Base-by-base conservation (phyloP, 2,329 filamentous ascomycete genomes). In the Epichloe glyceriae region DNA sequence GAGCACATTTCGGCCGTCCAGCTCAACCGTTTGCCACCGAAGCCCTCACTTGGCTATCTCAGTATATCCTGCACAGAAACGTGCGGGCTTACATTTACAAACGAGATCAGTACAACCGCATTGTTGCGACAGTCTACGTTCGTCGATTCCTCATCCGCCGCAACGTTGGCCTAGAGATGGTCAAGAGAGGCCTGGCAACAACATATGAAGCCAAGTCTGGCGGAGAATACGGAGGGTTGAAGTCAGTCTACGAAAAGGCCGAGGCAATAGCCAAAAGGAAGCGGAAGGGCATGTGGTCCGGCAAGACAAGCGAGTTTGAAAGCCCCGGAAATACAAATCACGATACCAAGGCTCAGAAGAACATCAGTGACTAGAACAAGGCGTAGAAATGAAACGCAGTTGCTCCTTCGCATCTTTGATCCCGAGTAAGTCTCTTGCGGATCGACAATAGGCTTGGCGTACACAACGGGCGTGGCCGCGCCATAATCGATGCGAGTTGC, bases 161-260 rank as follows among this genome's bases (percentile, higher is more conserved):
- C 52, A 90, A 98, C 65, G 86, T 98, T 5, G 89, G 91, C 3
- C 70, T 90, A 54, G 86, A 94, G 66, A 94, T 98, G 90, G 69
- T 98, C 54, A 86, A 82, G 69, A 75, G 72, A 20, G 93, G 93
- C 0, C 70, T 94, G 55, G 93, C 91, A 40, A 95, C 88, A 2
- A 85, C 93, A 3, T 98, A 97, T 64, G 93, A 97, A 69, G 91
- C 88, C 30, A 97, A 95, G 68, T 78, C 75, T 5, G 93, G 91
- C 3, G 85, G 80, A 19, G 93, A 97, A 64, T 98, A 93, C 73
- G 93, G 93, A 22, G 80, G 82, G 0, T 72, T 78, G 51, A 79
- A 82, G 59, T 69, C 72, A 46, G 66, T 74, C 53, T 91, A 91
- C 63, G 75, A 79, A 56, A 74, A 71, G 53, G 82, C 82, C 5